These are phyloP conservation scores for Saccharomyces hybrid DNA, from an alignment of 1,139 yeast genomes.

Conservation along the genomic window DNA sequence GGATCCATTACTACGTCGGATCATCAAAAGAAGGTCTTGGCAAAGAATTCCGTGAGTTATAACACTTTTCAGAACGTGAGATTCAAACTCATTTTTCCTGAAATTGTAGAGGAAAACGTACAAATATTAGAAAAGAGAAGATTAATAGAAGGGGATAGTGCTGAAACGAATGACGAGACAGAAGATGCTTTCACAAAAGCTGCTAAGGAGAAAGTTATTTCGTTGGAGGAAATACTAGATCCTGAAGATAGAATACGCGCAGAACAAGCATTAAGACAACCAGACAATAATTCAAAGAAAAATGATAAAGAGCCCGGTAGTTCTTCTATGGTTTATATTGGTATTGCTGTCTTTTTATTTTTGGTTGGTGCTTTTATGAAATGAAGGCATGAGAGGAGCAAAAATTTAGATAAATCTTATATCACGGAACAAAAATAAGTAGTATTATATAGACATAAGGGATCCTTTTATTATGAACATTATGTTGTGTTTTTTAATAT, in stretches of 20 bases:
- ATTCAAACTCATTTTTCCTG: conserved; percentile 63
- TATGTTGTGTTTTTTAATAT: neutral
- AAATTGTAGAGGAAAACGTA: conserved; percentile 46
- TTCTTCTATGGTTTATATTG: conserved; percentile 11
- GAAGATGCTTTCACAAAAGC: conserved; percentile 22
- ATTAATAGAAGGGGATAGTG: conserved; percentile 6
- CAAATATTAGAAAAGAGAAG: conserved; percentile 21
- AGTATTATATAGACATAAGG: conserved; percentile 6
- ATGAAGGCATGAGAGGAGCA: conserved; percentile 5
- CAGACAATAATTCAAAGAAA: conserved; percentile 5
- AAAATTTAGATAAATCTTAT: neutral
- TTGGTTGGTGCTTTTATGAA: conserved; percentile 28
- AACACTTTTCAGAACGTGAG: conserved; percentile 44
- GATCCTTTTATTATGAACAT: neutral
- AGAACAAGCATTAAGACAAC: conserved; percentile 18
- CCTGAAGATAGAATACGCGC: conserved; percentile 44
- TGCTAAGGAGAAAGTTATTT: conserved; percentile 28
- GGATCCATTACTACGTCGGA: conserved; percentile 52
- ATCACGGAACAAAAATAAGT: conserved; percentile 1
- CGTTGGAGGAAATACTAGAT: conserved; percentile 35
- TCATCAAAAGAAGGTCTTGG: conserved; percentile 38
- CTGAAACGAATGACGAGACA: conserved; percentile 5
- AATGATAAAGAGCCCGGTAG: conserved; percentile 10
- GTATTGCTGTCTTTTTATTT: conserved; percentile 28
- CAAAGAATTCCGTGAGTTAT: conserved; percentile 54